Evolutionary conservation across 176 grass and related monocot genomes (phyloP).

Genomic region (Leersia perrieri): DNA sequence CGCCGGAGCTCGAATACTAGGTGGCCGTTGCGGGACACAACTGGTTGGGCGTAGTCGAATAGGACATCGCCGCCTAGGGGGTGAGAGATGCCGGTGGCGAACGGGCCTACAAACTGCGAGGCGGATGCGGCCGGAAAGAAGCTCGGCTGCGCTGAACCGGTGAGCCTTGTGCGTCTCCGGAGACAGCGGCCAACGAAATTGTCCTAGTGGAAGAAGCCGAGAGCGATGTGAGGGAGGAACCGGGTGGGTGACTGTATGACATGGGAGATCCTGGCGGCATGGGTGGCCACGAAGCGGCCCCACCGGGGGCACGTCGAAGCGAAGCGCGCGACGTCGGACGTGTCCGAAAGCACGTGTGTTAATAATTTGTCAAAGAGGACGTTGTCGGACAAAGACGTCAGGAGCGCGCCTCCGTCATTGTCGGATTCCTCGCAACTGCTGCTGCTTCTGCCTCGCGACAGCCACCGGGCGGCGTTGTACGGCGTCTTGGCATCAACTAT

Average conservation of each 20-base stretch:
- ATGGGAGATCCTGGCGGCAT: conserved; percentile 29
- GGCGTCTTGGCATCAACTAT: no score
- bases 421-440: no score
- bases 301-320: conserved; percentile 12
- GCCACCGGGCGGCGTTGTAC: no score
- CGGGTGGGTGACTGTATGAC: background rate
- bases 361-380: no score
- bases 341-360: conserved; percentile 11
- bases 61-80: background rate
- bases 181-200: no score
- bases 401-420: no score
- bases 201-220: conserved; percentile 1
- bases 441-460: no score
- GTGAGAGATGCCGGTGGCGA: no score
- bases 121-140: conserved; percentile 2
- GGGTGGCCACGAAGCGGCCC: conserved; percentile 35
- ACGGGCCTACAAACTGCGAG: background rate
- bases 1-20: conserved; percentile 28
- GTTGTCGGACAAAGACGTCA: no score
- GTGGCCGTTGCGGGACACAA: conserved; percentile 32
- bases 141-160: no score
- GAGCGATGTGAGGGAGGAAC: background rate
- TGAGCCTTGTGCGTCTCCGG: background rate
- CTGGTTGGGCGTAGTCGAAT: background rate
- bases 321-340: conserved; percentile 23